Evolutionary conservation across 768 basidiomycete species (phyloP).

Genomic region (Mycena belliarum): DNA sequence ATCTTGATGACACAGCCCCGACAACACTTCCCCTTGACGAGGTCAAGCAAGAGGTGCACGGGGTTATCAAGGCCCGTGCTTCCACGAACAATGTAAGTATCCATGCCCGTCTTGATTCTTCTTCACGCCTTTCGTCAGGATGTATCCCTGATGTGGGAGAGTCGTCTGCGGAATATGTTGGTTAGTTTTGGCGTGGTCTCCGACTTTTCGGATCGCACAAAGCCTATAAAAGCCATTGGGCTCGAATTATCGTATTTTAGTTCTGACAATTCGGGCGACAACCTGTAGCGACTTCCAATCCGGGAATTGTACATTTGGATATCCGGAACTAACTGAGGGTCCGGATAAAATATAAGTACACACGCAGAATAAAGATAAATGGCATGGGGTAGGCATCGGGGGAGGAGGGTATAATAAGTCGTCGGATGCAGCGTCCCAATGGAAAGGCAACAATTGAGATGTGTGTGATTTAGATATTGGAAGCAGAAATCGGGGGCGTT

Average conservation of each 20-base stretch:
- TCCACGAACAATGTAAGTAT: slow-evolving; percentile 83
- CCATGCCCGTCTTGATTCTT: not conserved
- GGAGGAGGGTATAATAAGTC: not conserved
- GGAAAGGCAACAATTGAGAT: slow-evolving; percentile 3
- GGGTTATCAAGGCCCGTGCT: slow-evolving; percentile 86
- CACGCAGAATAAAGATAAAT: slow-evolving; percentile 12
- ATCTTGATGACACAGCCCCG: slow-evolving; percentile 20
- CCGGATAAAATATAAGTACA: slow-evolving; percentile 6
- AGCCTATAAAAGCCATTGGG: slow-evolving; percentile 87
- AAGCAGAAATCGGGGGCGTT: slow-evolving; percentile 22
- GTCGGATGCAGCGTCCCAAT: not conserved
- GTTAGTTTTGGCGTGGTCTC: slow-evolving; percentile 91
- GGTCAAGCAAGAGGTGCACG: slow-evolving; percentile 50
- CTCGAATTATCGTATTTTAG: slow-evolving; percentile 95
- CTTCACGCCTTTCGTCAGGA: slow-evolving; percentile 48
- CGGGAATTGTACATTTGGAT: slow-evolving; percentile 6
- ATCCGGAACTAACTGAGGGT: slow-evolving; percentile 8
- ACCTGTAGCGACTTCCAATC: slow-evolving; percentile 2
- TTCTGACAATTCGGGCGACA: slow-evolving; percentile 37
- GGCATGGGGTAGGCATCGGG: not conserved
- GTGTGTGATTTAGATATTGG: slow-evolving; percentile 26
- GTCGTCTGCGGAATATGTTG: slow-evolving; percentile 84
- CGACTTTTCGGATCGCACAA: slow-evolving; percentile 80
- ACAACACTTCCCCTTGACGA: slow-evolving; percentile 18
- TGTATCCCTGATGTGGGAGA: slow-evolving; percentile 92